These are phyloP conservation scores for Biscutella laevigata DNA, from an alignment of 441 rosid species.

Conservation along the genomic window DNA sequence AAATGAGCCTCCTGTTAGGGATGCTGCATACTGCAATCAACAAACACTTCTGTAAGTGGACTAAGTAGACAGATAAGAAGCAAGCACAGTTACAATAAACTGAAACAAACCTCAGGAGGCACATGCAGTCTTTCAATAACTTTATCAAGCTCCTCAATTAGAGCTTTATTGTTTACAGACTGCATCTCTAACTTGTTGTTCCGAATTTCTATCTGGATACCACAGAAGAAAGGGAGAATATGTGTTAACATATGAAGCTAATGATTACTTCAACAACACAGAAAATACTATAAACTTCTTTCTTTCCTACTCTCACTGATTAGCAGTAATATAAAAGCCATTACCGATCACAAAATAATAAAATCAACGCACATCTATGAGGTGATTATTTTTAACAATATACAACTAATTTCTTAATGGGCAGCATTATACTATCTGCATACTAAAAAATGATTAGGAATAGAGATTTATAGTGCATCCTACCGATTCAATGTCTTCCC, in stretches of 20 bases:
- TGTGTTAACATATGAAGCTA: conserved; percentile 7
- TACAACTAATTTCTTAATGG: not conserved
- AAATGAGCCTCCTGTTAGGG: conserved; percentile 82
- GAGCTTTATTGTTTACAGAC: conserved; percentile 84
- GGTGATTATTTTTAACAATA: not conserved
- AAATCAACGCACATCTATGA: not conserved
- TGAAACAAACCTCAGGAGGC: conserved; percentile 73
- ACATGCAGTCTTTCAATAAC: conserved; percentile 75
- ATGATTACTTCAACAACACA: conserved; percentile 7
- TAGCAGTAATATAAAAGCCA: not conserved
- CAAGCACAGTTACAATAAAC: conserved; percentile 8
- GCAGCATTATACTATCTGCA: not conserved
- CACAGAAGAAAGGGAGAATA: conserved; percentile 10
- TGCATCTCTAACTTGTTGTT: conserved; percentile 97
- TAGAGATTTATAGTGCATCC: conserved; percentile 14
- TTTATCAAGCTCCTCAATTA: conserved; percentile 92
- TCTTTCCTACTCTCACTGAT: not conserved
- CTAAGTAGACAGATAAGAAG: conserved; percentile 7
- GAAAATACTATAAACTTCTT: not conserved
- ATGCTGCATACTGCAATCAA: conserved; percentile 67
- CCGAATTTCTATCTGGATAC: conserved; percentile 86
- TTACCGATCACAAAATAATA: not conserved
- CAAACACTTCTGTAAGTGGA: conserved; percentile 20
- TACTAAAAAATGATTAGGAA: conserved; percentile 2
- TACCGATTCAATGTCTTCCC: conserved; percentile 98